Percentiles rank a stretch among this genome's conserved stretches.
Evolutionary conservation across 108 stramenopile species (phyloP).

Genomic region (Discostella pseudostelligera): DNA sequence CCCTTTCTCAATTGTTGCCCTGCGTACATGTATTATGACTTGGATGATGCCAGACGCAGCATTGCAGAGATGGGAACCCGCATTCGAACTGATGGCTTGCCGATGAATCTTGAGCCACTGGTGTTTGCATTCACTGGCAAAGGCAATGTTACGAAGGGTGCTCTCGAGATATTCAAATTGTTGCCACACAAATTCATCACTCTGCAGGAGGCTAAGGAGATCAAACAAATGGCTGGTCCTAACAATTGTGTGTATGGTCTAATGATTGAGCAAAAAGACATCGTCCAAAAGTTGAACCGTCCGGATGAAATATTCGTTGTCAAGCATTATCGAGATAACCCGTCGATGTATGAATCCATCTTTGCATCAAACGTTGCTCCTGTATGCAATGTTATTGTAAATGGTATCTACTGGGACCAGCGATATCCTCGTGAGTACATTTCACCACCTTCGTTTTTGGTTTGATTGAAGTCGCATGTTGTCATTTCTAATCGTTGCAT

Average conservation of each 20-base stretch:
- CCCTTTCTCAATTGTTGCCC: slow-evolving; percentile 76
- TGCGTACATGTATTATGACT: slow-evolving; percentile 68
- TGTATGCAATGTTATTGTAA: slow-evolving; percentile 64
- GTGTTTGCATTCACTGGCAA: slow-evolving; percentile 75
- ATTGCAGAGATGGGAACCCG: slow-evolving; percentile 50
- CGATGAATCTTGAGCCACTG: slow-evolving; percentile 53
- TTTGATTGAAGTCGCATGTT: not conserved
- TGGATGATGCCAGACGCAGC: slow-evolving; percentile 53
- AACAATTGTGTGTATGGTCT: slow-evolving; percentile 60
- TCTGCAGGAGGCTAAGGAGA: slow-evolving; percentile 58
- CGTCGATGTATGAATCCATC: slow-evolving; percentile 58
- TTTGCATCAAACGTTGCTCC: slow-evolving; percentile 70
- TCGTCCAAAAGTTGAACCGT: slow-evolving; percentile 31
- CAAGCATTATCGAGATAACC: slow-evolving; percentile 65
- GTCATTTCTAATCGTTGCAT: not conserved
- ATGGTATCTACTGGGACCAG: slow-evolving; percentile 87
- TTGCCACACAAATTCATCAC: slow-evolving; percentile 76
- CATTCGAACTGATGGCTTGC: slow-evolving; percentile 57
- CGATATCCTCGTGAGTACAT: slow-evolving; percentile 60
- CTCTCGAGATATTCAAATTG: slow-evolving; percentile 69
- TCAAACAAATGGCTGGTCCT: slow-evolving; percentile 39
- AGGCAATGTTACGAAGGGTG: slow-evolving; percentile 78
- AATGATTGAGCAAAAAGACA: slow-evolving; percentile 48
- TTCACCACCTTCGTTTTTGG: no score
- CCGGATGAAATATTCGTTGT: slow-evolving; percentile 47